These are phyloP conservation scores for Nectriaceae sp. DNA, from an alignment of 2,329 filamentous ascomycete species.

Conservation along the genomic window DNA sequence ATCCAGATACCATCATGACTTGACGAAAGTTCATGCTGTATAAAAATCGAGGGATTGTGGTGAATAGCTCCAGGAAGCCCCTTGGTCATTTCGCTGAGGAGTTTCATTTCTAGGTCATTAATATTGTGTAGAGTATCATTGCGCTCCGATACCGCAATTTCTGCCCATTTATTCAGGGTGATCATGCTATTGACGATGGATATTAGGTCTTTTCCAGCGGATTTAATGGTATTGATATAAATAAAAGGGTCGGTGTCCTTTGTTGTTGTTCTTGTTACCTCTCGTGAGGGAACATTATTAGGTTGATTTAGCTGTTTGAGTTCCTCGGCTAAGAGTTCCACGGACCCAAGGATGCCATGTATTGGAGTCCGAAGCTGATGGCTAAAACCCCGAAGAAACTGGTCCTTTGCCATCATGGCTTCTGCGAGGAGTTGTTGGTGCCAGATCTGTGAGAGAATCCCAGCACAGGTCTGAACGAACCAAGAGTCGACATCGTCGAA, in stretches of 20 bases:
- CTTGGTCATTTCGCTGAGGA: constrained; percentile 13
- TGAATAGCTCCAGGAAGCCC: constrained; percentile 7
- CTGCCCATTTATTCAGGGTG: constrained; percentile 41
- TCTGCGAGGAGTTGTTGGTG: constrained; percentile 41
- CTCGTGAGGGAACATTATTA: background rate
- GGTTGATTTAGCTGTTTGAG: constrained; percentile 25
- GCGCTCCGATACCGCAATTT: constrained; percentile 31
- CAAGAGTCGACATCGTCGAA: constrained; percentile 50
- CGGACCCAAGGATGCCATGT: constrained; percentile 44
- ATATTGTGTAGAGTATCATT: constrained; percentile 28
- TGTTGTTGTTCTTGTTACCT: constrained; percentile 5
- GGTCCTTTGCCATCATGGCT: constrained; percentile 44
- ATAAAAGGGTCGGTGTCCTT: constrained; percentile 6
- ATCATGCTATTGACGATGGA: constrained; percentile 47
- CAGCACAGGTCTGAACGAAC: constrained; percentile 44
- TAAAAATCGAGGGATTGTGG: constrained; percentile 16
- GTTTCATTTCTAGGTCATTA: constrained; percentile 11
- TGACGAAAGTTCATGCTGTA: constrained; percentile 10
- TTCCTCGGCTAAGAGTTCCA: constrained; percentile 44
- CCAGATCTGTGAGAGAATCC: constrained; percentile 38
- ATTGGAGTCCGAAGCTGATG: constrained; percentile 51
- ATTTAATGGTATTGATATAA: constrained; percentile 38
- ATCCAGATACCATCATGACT: constrained; percentile 33
- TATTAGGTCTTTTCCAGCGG: constrained; percentile 44
- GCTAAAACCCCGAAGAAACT: constrained; percentile 46